These are phyloP conservation scores for Talaromyces sp. DNA, from an alignment of 2,329 filamentous ascomycete species.

Conservation along the genomic window DNA sequence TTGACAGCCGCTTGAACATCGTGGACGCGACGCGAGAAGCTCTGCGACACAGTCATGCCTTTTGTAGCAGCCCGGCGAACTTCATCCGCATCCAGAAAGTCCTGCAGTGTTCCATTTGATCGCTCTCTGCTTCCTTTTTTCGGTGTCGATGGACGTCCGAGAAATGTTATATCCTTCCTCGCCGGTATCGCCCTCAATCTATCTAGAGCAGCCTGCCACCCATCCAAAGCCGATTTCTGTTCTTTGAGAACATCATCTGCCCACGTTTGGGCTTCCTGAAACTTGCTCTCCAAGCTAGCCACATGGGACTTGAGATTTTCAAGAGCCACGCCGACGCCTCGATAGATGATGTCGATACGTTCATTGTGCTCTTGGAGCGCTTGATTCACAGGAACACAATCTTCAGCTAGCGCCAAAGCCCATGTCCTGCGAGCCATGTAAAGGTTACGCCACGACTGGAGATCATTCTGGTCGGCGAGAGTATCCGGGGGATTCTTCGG, in stretches of 20 bases:
- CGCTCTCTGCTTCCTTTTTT: slow-evolving; percentile 42
- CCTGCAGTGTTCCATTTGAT: slow-evolving; percentile 60
- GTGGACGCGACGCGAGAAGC: slow-evolving; percentile 58
- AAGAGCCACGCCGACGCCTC: slow-evolving; percentile 77
- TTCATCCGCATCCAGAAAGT: slow-evolving; percentile 71
- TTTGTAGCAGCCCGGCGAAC: slow-evolving; percentile 68
- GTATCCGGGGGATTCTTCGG: slow-evolving; percentile 70
- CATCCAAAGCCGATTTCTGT: slow-evolving; percentile 42
- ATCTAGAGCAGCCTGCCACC: slow-evolving; percentile 39
- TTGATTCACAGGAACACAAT: slow-evolving; percentile 63
- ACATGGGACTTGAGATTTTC: slow-evolving; percentile 61
- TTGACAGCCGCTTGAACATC: slow-evolving; percentile 60
- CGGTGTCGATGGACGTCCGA: slow-evolving; percentile 39
- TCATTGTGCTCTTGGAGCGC: slow-evolving; percentile 54
- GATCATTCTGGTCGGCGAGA: slow-evolving; percentile 71
- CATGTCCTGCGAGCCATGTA: slow-evolving; percentile 78
- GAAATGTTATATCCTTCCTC: slow-evolving; percentile 42
- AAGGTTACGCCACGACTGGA: slow-evolving; percentile 82
- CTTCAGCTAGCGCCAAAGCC: slow-evolving; percentile 67
- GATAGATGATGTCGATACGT: slow-evolving; percentile 56
- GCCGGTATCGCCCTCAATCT: slow-evolving; percentile 42
- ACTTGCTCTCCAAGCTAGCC: slow-evolving; percentile 42
- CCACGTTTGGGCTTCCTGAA: slow-evolving; percentile 46
- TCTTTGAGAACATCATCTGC: slow-evolving; percentile 44
- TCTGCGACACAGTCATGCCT: slow-evolving; percentile 55